Conservation (phyloP, 2,329 filamentous ascomycete genomes). For the Xylaria sp. region DNA sequence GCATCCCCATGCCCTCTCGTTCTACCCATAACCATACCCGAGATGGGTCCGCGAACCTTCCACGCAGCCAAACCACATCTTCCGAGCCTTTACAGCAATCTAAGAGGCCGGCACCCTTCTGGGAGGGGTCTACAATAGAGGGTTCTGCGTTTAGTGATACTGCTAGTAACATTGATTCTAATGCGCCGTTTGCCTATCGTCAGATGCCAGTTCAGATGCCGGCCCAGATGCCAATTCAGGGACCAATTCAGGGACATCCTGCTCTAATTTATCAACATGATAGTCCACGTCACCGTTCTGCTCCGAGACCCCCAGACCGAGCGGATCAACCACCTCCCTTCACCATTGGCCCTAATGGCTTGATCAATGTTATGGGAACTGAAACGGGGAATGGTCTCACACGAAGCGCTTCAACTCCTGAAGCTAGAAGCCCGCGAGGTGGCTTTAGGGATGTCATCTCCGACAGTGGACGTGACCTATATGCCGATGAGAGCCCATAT, state of each 20-base stretch:
- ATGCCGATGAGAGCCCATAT: conserved; percentile 44
- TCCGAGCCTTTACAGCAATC: conserved; percentile 42
- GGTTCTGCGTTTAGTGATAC: conserved; percentile 49
- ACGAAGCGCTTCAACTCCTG: conserved; percentile 48
- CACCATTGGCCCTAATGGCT: conserved; percentile 44
- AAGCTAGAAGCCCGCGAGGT: conserved; percentile 42
- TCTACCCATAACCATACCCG: conserved; percentile 37
- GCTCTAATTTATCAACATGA: conserved; percentile 41
- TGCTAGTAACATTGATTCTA: conserved; percentile 47
- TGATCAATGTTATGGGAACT: conserved; percentile 44
- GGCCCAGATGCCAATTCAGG: conserved; percentile 24
- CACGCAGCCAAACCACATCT: conserved; percentile 39
- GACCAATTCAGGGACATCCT: conserved; percentile 36
- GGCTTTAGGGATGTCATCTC: conserved; percentile 37
- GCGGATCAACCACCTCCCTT: conserved; percentile 42
- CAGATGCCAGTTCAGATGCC: conserved; percentile 33
- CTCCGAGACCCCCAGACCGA: conserved; percentile 37
- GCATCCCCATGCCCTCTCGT: conserved; percentile 39
- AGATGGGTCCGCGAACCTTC: conserved; percentile 42
- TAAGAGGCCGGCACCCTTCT: conserved; percentile 45
- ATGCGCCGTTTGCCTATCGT: conserved; percentile 38
- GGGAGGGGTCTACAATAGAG: conserved; percentile 50
- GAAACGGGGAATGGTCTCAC: conserved; percentile 40
- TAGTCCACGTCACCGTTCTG: conserved; percentile 42
- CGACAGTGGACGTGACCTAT: conserved; percentile 40